Base-by-base conservation (phyloP, 768 basidiomycete genomes). In the Lactarius vividus region DNA sequence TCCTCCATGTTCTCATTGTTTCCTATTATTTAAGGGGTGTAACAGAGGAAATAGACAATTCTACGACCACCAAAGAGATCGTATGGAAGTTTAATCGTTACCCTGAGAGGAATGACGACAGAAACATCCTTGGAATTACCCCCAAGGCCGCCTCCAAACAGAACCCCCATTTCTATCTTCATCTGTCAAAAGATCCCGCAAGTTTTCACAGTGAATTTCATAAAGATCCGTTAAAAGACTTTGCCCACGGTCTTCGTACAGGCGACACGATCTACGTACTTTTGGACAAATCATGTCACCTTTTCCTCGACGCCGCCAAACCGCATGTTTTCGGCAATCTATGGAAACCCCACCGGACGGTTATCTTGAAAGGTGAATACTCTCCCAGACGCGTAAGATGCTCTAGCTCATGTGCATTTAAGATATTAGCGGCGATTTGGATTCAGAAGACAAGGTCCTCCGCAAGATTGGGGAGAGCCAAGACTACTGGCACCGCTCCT, bases 351-450 rank as follows among this genome's bases (percentile, higher is more conserved):
- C 13, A 40, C 11, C 8, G 31, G 37, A 54, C 28, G n/a, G 35
- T 64, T 39, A 64, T 64, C 28, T 52, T 64, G 46, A 64, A 64
- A 53, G 61, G 61, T 62, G 52, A 49, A 28, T 53, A 11, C 8
- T 15, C 29, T 26, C 8, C 10, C 8, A 6, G 20, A 13, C 5
- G 1, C 31, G 23, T 29, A 33, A 15, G n/a, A 26, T 26, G 8
- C 15, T 20, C 26, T 10, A 39, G 37, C 29, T 2, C 49, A 20
- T 1, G 40, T 52, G 28, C 29, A 20, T 52, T 54, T 18, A 53
- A 61, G 60, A 61, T 40, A 3, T 54, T 28, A 6, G 26, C 3
- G 60, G 60, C 4, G 29, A 1, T 39, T 54, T 61, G 46, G 52
- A 53, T 5, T 52, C 60, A 39, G 52, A 39, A 37, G 60, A 61